Conservation (phyloP, 352 stramenopile genomes). For the Globisporangium lucens region DNA sequence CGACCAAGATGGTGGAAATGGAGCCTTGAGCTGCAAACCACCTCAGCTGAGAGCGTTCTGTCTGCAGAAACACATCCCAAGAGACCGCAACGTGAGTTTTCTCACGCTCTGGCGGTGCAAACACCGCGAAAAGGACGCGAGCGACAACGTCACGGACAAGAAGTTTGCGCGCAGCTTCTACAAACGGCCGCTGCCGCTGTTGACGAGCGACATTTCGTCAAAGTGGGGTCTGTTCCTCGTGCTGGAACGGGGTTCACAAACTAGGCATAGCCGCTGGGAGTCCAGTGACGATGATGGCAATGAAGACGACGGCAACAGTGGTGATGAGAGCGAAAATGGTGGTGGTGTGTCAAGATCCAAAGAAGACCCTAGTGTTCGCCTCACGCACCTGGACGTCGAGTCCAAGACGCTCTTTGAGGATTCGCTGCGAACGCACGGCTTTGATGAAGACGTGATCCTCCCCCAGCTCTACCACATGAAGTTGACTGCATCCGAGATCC, state of each 20-base stretch:
- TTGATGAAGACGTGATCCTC: slow-evolving; percentile 40
- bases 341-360: background rate
- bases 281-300: slow-evolving; percentile 6
- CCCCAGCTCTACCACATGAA: slow-evolving; percentile 58
- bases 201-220: slow-evolving; percentile 16
- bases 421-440: slow-evolving; percentile 23
- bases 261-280: background rate
- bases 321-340: slow-evolving; percentile 3
- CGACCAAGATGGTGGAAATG: background rate
- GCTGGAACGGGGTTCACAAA: background rate
- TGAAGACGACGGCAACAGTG: background rate
- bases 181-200: slow-evolving; percentile 13
- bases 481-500: slow-evolving; percentile 46
- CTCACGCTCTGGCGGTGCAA: slow-evolving; percentile 37
- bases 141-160: slow-evolving; percentile 9
- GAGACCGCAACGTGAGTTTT: slow-evolving; percentile 31
- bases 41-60: slow-evolving; percentile 27
- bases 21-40: background rate
- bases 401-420: slow-evolving; percentile 17
- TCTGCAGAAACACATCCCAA: slow-evolving; percentile 35
- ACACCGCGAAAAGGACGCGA: slow-evolving; percentile 1
- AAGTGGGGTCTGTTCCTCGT: slow-evolving; percentile 25
- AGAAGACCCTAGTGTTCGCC: background rate
- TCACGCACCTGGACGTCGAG: slow-evolving; percentile 16
- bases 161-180: slow-evolving; percentile 15